These are phyloP conservation scores for Sordariomycetes sp. DNA, from an alignment of 2,329 filamentous ascomycete species.

Conservation along the genomic window DNA sequence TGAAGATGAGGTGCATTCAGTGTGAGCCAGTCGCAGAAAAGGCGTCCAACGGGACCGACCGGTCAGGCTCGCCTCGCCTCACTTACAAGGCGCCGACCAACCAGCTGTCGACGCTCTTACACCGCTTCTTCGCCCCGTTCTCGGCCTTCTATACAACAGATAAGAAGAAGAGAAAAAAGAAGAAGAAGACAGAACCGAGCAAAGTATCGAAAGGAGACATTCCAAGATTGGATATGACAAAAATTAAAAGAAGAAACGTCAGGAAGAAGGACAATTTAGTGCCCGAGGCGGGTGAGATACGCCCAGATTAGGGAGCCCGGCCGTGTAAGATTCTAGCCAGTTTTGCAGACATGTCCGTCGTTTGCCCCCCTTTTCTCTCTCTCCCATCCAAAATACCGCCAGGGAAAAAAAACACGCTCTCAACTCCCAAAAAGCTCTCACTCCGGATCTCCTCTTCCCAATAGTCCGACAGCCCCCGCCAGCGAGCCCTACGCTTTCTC, in stretches of 20 bases:
- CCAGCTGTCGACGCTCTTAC: background rate
- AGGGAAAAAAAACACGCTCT: background rate
- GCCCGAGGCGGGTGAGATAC: background rate
- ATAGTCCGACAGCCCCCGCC: background rate
- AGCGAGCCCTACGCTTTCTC: background rate
- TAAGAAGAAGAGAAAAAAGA: background rate
- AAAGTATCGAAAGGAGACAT: background rate
- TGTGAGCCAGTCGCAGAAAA: background rate
- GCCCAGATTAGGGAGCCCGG: background rate
- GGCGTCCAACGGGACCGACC: background rate
- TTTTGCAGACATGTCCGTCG: background rate
- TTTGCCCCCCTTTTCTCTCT: background rate
- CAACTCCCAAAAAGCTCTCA: background rate
- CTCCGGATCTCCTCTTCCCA: background rate
- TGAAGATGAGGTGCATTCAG: background rate
- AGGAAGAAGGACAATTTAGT: background rate
- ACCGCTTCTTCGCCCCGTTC: conserved; percentile 1
- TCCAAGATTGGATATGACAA: background rate
- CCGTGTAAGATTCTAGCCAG: background rate
- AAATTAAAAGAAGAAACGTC: background rate
- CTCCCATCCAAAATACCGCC: background rate
- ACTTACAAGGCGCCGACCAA: background rate
- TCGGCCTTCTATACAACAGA: background rate
- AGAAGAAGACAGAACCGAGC: background rate
- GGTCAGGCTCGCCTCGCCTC: background rate